Conservation (phyloP, 208 protist genomes). For the Leishmania lainsoni region DNA sequence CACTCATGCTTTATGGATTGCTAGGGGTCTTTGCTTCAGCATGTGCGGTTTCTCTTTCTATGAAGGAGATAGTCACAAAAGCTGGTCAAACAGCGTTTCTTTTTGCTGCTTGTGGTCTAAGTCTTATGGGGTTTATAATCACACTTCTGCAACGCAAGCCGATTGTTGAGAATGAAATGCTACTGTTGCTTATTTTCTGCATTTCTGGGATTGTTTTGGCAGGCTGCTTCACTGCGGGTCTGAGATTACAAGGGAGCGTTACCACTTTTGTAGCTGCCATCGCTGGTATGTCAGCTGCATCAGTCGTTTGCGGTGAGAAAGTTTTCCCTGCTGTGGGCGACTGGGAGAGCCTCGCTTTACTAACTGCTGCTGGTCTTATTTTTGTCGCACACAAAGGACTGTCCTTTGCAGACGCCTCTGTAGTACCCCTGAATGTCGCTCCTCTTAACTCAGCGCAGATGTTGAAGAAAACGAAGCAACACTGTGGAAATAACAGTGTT, state of each 20-base stretch:
- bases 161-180: slow-evolving; percentile 15
- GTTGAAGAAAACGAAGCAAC: slow-evolving; percentile 17
- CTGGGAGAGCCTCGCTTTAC: slow-evolving; percentile 13
- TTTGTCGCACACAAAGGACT: slow-evolving; percentile 14
- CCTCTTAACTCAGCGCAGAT: slow-evolving; percentile 20
- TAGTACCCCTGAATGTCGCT: neutral
- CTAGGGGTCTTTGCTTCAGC: slow-evolving; percentile 9
- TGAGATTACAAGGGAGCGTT: neutral
- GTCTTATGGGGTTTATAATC: slow-evolving; percentile 13
- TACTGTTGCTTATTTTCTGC: slow-evolving; percentile 13
- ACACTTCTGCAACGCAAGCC: slow-evolving; percentile 11
- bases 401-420: neutral
- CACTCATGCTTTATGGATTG: neutral
- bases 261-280: neutral
- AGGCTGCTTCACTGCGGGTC: neutral
- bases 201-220: neutral
- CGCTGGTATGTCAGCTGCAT: neutral
- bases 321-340: slow-evolving; percentile 9
- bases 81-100: slow-evolving; percentile 17
- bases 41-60: slow-evolving; percentile 13
- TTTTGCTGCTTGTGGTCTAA: slow-evolving; percentile 5
- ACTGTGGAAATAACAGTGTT: slow-evolving; percentile 2
- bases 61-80: slow-evolving; percentile 5
- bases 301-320: neutral
- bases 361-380: neutral